Percentiles rank a stretch among this genome's conserved stretches.
These are phyloP conservation scores for Metarhizium album DNA, from an alignment of 2,329 filamentous ascomycete genomes.

Conservation along the genomic window DNA sequence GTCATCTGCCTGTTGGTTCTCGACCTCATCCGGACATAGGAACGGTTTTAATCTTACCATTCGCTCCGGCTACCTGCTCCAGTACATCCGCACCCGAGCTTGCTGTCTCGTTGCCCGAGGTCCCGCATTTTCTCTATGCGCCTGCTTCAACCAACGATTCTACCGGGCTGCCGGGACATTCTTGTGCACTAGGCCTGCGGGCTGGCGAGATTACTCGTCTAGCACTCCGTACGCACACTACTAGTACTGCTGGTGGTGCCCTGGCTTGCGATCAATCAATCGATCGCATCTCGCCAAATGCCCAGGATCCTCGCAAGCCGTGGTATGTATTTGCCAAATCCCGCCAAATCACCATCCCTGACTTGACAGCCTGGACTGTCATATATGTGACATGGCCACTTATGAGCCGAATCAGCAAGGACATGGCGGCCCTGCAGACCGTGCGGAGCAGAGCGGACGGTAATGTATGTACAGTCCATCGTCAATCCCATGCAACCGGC, in stretches of 20 bases:
- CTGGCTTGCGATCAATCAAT: not conserved
- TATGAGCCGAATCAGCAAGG: not conserved
- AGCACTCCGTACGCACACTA: too few relatives aligned
- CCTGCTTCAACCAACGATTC: not conserved
- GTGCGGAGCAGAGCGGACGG: not conserved
- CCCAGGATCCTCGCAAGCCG: not conserved
- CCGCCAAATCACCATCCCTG: too few relatives aligned
- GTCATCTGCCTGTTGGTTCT: not conserved
- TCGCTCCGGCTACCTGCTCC: too few relatives aligned
- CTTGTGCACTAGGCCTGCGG: not conserved
- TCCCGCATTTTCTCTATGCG: too few relatives aligned
- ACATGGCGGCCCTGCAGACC: not conserved
- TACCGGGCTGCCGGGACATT: not conserved
- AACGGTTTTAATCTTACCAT: not conserved
- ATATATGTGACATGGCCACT: not conserved
- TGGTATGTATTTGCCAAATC: not conserved
- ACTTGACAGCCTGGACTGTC: too few relatives aligned
- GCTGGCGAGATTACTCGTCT: not conserved
- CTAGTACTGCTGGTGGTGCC: not conserved
- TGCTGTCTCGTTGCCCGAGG: too few relatives aligned
- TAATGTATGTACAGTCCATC: too few relatives aligned
- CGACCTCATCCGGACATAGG: not conserved
- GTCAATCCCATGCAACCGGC: not conserved
- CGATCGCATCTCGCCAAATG: not conserved
- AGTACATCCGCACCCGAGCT: too few relatives aligned